These are phyloP conservation scores for Trichopus zeylanicus DNA, from an alignment of 116 monocot genomes.

Conservation along the genomic window DNA sequence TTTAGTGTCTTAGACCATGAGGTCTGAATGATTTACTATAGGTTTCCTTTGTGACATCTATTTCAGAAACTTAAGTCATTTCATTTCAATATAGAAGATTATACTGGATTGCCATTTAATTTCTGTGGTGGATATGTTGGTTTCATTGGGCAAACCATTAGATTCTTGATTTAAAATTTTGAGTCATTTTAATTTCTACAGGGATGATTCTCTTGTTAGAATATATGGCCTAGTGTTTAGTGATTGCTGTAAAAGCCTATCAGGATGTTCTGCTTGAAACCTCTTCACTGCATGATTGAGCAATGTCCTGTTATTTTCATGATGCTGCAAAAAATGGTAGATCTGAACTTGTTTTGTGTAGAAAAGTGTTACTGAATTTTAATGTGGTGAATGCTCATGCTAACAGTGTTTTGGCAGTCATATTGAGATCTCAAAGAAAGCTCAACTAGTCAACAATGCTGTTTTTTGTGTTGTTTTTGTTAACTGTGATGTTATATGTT, in stretches of 20 bases:
- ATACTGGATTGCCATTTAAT: constrained; percentile 78
- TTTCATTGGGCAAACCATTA: constrained; percentile 54
- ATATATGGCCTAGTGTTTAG: background rate
- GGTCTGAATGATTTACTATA: background rate
- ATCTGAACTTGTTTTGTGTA: too few relatives aligned
- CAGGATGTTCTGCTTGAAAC: background rate
- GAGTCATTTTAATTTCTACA: background rate
- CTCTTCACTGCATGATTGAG: too few relatives aligned
- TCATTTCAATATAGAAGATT: constrained; percentile 72
- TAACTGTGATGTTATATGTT: too few relatives aligned
- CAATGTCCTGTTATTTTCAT: too few relatives aligned
- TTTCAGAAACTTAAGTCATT: constrained; percentile 73
- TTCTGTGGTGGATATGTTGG: constrained; percentile 92
- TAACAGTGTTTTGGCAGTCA: too few relatives aligned
- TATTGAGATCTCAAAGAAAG: too few relatives aligned
- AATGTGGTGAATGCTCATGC: too few relatives aligned
- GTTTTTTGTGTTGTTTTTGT: too few relatives aligned
- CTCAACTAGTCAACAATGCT: too few relatives aligned
- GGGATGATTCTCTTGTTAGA: background rate
- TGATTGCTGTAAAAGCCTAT: background rate
- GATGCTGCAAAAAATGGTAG: too few relatives aligned
- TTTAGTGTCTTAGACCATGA: too few relatives aligned
- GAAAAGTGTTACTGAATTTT: too few relatives aligned
- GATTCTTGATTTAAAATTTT: background rate
- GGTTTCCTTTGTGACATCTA: background rate